Evolutionary conservation across 148 eudicot species (phyloP).

Genomic region (Rhododendron williamsianum): DNA sequence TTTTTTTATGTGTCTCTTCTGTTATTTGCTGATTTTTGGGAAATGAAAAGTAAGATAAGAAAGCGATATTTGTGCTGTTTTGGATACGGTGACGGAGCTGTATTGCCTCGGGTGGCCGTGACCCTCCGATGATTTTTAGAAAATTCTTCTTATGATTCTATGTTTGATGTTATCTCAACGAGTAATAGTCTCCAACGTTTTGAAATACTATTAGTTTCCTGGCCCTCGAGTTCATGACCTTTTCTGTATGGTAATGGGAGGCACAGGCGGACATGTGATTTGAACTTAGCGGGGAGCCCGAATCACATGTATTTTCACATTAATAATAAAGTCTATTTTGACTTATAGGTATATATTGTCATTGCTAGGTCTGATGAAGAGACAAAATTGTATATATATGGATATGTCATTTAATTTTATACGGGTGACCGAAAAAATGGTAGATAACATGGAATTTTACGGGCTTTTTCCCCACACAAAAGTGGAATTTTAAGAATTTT

Average conservation of each 20-base stretch:
- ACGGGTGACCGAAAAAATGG: background rate
- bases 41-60: background rate
- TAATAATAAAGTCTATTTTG: too few relatives aligned
- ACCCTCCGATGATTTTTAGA: background rate
- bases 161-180: background rate
- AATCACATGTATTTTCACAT: background rate
- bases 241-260: background rate
- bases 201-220: background rate
- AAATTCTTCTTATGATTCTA: background rate
- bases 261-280: too few relatives aligned
- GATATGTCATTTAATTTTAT: background rate
- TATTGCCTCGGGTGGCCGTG: background rate
- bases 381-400: background rate
- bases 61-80: background rate
- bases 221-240: background rate
- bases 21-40: background rate
- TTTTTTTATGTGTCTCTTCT: background rate
- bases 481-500: too few relatives aligned
- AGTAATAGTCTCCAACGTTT: background rate
- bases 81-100: background rate
- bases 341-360: background rate
- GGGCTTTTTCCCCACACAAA: background rate
- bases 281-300: too few relatives aligned
- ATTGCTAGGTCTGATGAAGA: background rate
- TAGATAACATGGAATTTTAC: too few relatives aligned